Percentiles rank a stretch among this genome's conserved stretches.
These are phyloP conservation scores for Ustulina deusta DNA, from an alignment of 2,329 filamentous ascomycete genomes.

Conservation along the genomic window DNA sequence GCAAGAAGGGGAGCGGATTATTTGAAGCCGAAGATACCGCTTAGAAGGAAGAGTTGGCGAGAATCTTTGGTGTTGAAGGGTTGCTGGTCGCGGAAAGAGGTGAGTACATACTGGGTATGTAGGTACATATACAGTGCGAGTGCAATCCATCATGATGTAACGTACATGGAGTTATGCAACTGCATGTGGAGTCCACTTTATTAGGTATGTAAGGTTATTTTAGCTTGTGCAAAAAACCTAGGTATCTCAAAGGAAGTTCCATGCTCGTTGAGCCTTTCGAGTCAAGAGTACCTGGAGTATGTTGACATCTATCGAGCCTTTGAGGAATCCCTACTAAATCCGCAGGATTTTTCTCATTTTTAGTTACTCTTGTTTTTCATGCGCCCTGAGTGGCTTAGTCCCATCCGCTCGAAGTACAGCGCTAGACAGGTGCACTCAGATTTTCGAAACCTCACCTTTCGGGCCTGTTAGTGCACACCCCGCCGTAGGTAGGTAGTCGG, in stretches of 20 bases:
- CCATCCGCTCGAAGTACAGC: neutral
- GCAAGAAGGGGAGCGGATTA: too few species aligned
- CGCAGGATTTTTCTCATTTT: neutral
- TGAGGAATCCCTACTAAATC: neutral
- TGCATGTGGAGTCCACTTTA: too few species aligned
- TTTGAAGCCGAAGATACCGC: too few species aligned
- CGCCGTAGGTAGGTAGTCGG: neutral
- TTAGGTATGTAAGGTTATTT: too few species aligned
- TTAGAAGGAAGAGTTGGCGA: neutral
- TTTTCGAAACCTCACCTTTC: slow-evolving; percentile 8
- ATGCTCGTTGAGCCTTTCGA: neutral
- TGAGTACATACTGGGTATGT: too few species aligned
- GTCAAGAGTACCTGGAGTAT: neutral
- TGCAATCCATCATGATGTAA: too few species aligned
- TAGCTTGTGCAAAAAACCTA: too few species aligned
- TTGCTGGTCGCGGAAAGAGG: neutral
- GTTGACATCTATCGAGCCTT: neutral
- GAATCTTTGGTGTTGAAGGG: neutral
- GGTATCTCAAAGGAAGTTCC: too few species aligned
- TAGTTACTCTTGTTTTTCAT: too few species aligned
- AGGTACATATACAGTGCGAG: too few species aligned
- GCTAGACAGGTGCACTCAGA: neutral
- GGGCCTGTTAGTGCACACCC: slow-evolving; percentile 6
- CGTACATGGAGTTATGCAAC: too few species aligned
- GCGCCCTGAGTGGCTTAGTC: neutral